These are phyloP conservation scores for Xylariaceae sp. DNA, from an alignment of 2,329 filamentous ascomycete species.

Conservation along the genomic window DNA sequence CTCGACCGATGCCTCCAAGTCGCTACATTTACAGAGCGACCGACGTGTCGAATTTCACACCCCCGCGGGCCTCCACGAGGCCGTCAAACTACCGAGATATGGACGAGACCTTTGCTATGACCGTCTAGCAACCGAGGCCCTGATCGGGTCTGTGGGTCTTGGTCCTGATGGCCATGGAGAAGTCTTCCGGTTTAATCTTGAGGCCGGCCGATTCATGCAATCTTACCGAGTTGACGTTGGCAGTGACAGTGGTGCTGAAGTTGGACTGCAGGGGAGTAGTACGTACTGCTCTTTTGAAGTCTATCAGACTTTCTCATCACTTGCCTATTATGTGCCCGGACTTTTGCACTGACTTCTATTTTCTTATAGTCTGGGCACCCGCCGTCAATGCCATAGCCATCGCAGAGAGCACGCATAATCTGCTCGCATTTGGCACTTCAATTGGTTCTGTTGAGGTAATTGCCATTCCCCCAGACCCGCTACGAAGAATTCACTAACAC, in stretches of 20 bases:
- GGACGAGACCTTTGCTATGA: constrained; percentile 66
- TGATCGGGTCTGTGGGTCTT: constrained; percentile 82
- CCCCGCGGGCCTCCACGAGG: constrained; percentile 68
- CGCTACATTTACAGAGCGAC: constrained; percentile 86
- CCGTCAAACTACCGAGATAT: constrained; percentile 85
- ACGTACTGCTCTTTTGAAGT: not conserved
- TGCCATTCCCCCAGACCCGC: not conserved
- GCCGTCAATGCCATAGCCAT: constrained; percentile 83
- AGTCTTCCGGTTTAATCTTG: constrained; percentile 87
- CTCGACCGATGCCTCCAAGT: constrained; percentile 89
- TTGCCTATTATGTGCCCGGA: not conserved
- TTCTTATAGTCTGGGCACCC: constrained; percentile 56
- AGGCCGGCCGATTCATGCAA: constrained; percentile 89
- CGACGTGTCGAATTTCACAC: constrained; percentile 82
- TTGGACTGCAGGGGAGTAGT: constrained; percentile 75
- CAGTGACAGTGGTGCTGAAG: constrained; percentile 67
- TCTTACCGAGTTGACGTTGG: constrained; percentile 89
- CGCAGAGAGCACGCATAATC: constrained; percentile 81
- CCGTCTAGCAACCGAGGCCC: constrained; percentile 71
- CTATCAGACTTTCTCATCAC: not conserved
- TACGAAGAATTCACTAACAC: constrained; percentile 1
- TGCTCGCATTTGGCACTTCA: constrained; percentile 89
- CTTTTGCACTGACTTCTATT: not conserved
- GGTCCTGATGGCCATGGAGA: constrained; percentile 83
- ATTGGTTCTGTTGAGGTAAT: constrained; percentile 76